Conservation (phyloP, 495 filamentous ascomycete species). For the Lasiosphaeria hispida region DNA sequence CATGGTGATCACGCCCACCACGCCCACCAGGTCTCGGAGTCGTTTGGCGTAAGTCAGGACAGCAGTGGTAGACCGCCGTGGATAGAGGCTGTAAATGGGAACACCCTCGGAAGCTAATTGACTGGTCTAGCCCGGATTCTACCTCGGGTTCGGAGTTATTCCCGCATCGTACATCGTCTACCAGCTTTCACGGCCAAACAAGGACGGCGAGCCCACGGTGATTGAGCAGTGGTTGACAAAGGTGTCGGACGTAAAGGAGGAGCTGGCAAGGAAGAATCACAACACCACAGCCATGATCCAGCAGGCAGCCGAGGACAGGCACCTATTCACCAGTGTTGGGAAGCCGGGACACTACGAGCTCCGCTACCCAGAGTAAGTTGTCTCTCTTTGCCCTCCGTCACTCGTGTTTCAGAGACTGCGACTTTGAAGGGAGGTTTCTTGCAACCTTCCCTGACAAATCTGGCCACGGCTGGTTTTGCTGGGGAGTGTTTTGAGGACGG, state of each 20-base stretch:
- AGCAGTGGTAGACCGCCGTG: not conserved
- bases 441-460: too few relatives aligned
- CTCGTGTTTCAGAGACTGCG: too few relatives aligned
- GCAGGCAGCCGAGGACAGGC: conserved; percentile 50
- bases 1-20: conserved; percentile 33
- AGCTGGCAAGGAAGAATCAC: conserved; percentile 42
- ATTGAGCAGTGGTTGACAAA: conserved; percentile 33
- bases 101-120: conserved; percentile 15
- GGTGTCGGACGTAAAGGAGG: conserved; percentile 36
- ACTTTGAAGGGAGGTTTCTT: too few relatives aligned
- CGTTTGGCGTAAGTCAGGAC: conserved; percentile 42
- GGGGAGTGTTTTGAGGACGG: too few relatives aligned
- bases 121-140: conserved; percentile 36
- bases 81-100: not conserved
- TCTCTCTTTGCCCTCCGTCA: not conserved
- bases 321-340: conserved; percentile 36
- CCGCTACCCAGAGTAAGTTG: conserved; percentile 48
- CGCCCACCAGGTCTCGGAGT: conserved; percentile 37
- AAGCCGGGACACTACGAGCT: conserved; percentile 40
- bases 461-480: too few relatives aligned
- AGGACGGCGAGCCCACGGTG: conserved; percentile 41
- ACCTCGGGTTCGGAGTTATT: conserved; percentile 35
- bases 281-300: conserved; percentile 39
- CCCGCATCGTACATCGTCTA: conserved; percentile 36
- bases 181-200: conserved; percentile 39